phyloP scores from a whole-genome alignment of 768 basidiomycete species.

The Coprinopsis cinerea region DNA sequence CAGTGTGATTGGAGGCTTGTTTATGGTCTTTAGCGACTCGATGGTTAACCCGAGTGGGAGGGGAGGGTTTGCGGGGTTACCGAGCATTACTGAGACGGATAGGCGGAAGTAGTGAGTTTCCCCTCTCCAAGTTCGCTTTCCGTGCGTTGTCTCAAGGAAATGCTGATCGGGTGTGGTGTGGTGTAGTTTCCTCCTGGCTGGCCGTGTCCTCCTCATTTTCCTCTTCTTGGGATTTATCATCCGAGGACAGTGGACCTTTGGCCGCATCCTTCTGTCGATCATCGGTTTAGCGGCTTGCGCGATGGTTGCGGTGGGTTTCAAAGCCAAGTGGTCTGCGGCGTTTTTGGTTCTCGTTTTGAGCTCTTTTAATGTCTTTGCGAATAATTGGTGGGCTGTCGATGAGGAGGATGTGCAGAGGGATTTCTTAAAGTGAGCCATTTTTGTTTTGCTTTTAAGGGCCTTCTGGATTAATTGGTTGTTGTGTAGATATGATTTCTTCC shows the following conservation, averaged over 20 bases:
- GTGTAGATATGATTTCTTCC: conserved; percentile 99
- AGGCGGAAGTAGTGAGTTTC: conserved; percentile 97
- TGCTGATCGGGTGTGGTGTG: neutral
- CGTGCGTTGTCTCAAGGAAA: neutral
- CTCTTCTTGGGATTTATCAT: conserved; percentile 97
- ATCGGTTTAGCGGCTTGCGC: conserved; percentile 86
- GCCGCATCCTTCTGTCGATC: conserved; percentile 81
- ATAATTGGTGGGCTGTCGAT: conserved; percentile 98
- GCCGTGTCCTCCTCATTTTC: conserved; percentile 96
- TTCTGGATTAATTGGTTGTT: too few relatives aligned
- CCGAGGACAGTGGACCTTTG: conserved; percentile 86
- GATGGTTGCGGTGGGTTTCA: conserved; percentile 98
- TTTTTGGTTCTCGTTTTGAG: conserved; percentile 92
- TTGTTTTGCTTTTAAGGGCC: too few relatives aligned
- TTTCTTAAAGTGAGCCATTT: conserved; percentile 99
- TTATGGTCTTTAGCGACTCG: conserved; percentile 98
- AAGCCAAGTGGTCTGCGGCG: conserved; percentile 96
- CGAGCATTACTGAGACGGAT: conserved; percentile 87
- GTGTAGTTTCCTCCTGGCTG: conserved; percentile 88
- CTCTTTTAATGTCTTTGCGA: conserved; percentile 95
- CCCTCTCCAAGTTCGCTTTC: neutral
- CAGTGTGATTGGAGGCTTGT: conserved; percentile 93
- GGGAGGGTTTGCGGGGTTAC: conserved; percentile 86
- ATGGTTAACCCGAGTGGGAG: conserved; percentile 85
- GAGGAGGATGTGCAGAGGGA: conserved; percentile 91